Evolutionary conservation across 106 monocot species (phyloP).

Genomic region (Allium sativum): DNA sequence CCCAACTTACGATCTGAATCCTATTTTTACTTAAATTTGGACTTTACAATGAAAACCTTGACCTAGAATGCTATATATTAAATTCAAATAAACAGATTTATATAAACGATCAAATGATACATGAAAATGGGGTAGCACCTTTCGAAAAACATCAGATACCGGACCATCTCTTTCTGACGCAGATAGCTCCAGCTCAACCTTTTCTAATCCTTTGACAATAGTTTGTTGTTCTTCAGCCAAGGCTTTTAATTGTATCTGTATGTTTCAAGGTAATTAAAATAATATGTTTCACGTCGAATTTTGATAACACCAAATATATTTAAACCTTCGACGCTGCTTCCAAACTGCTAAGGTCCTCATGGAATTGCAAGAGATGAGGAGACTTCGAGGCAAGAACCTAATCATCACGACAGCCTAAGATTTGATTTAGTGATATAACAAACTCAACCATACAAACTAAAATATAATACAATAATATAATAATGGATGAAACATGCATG

Average conservation of each 20-base stretch:
- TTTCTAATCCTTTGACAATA: slow-evolving; percentile 72
- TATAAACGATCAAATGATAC: too few relatives aligned
- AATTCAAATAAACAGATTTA: too few relatives aligned
- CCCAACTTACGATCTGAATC: too few relatives aligned
- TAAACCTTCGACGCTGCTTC: slow-evolving; percentile 84
- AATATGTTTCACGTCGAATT: neutral
- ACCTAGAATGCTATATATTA: too few relatives aligned
- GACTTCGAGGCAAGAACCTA: slow-evolving; percentile 79
- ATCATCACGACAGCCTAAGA: slow-evolving; percentile 3
- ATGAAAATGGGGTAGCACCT: slow-evolving; percentile 23
- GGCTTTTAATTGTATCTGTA: slow-evolving; percentile 53
- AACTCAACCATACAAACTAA: too few relatives aligned
- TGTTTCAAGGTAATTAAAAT: neutral
- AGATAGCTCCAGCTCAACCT: slow-evolving; percentile 56
- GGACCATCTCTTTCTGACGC: slow-evolving; percentile 82
- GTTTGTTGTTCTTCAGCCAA: slow-evolving; percentile 82
- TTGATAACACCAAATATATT: slow-evolving; percentile 1
- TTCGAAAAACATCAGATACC: slow-evolving; percentile 70
- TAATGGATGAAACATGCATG: too few relatives aligned
- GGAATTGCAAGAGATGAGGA: slow-evolving; percentile 61
- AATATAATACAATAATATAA: too few relatives aligned
- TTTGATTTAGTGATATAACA: slow-evolving; percentile 4
- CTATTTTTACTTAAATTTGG: too few relatives aligned
- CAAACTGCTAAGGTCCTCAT: slow-evolving; percentile 61
- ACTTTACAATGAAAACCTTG: too few relatives aligned